A percentile compares a stretch with the other conserved stretches of the same genome.
Evolutionary conservation across 202 grass and related monocot genomes (phyloP).

Genomic region (Bolboschoenoplectus hybrid): DNA sequence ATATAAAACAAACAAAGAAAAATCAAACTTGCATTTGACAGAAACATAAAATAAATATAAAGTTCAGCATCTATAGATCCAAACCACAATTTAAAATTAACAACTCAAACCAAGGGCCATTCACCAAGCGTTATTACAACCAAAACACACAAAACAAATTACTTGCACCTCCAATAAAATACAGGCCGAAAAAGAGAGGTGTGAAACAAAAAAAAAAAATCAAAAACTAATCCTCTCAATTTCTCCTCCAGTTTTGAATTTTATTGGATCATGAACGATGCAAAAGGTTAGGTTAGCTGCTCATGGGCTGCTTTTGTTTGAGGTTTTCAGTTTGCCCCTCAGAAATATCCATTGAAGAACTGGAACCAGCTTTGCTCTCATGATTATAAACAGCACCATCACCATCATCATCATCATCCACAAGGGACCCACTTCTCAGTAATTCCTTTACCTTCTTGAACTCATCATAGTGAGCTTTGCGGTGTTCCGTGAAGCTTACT

Average conservation of each 20-base stretch:
- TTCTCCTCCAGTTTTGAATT: slow-evolving; percentile 18
- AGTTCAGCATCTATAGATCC: background rate
- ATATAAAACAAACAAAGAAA: background rate
- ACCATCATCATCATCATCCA: slow-evolving; percentile 52
- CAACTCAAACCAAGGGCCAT: background rate
- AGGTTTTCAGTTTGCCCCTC: slow-evolving; percentile 12
- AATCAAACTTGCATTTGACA: slow-evolving; percentile 14
- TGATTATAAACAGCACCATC: slow-evolving; percentile 34
- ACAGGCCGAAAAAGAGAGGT: background rate
- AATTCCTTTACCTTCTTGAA: slow-evolving; percentile 87
- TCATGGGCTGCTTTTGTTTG: slow-evolving; percentile 19
- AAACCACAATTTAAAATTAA: slow-evolving; percentile 3
- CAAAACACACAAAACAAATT: slow-evolving; percentile 17
- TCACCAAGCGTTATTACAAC: slow-evolving; percentile 15
- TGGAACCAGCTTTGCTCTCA: slow-evolving; percentile 36
- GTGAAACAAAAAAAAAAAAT: background rate
- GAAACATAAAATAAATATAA: background rate
- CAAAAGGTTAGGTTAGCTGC: background rate
- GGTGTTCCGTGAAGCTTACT: slow-evolving; percentile 91
- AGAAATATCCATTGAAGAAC: slow-evolving; percentile 34
- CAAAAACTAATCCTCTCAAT: slow-evolving; percentile 17
- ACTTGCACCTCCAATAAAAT: slow-evolving; percentile 26
- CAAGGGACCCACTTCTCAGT: slow-evolving; percentile 63
- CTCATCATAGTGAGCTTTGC: slow-evolving; percentile 84
- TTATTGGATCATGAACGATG: background rate